A percentile compares a stretch with the other conserved stretches of the same genome.
Evolutionary conservation across 345 rosid species (phyloP).

Genomic region (Brassica cretica): DNA sequence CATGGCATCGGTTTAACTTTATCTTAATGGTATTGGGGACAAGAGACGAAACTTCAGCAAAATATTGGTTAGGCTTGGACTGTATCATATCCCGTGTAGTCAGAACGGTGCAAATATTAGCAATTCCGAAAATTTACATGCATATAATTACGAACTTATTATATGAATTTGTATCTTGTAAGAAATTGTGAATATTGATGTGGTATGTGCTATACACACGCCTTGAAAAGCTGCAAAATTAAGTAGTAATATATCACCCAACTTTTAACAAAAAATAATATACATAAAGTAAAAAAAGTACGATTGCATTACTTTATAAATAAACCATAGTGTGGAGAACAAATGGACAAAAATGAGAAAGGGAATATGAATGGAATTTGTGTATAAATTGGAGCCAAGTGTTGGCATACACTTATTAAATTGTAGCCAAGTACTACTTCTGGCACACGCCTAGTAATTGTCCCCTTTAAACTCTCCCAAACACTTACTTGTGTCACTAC

Average conservation of each 20-base stretch:
- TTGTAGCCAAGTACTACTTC: conserved; percentile 21
- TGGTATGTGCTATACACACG: neutral
- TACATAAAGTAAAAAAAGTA: conserved; percentile 23
- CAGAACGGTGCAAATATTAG: neutral
- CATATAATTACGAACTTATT: too few species aligned
- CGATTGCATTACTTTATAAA: conserved; percentile 26
- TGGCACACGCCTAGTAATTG: conserved; percentile 31
- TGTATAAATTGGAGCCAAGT: conserved; percentile 37
- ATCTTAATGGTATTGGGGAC: neutral
- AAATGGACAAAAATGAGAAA: conserved; percentile 14
- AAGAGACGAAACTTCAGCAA: neutral
- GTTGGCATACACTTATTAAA: conserved; percentile 27
- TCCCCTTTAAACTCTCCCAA: conserved; percentile 1
- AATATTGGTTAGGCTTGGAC: neutral
- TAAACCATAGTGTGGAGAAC: conserved; percentile 20
- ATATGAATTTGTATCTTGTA: neutral
- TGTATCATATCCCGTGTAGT: neutral
- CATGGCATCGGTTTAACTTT: neutral
- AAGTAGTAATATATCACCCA: neutral
- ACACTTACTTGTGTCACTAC: conserved; percentile 10
- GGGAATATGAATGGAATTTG: conserved; percentile 28
- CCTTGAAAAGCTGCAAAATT: neutral
- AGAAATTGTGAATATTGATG: neutral
- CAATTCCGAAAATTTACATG: too few species aligned
- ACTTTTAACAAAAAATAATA: neutral